Evolutionary conservation across 1,284 basidiomycete genomes (phyloP).

Genomic region (Pholiota adiposa): DNA sequence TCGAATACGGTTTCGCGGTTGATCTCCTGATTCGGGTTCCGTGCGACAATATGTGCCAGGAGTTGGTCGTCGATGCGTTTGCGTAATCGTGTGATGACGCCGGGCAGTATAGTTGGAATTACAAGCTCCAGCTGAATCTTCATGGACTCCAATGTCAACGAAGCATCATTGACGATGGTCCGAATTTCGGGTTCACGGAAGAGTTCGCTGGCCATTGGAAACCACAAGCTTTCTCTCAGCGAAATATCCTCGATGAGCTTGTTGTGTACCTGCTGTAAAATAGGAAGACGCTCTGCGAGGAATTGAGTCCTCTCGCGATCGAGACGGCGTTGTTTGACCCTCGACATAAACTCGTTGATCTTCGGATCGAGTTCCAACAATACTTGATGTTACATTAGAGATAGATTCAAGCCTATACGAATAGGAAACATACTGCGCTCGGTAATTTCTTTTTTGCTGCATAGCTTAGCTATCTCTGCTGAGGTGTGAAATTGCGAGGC

Average conservation of each 20-base stretch:
- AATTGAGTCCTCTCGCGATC: not conserved
- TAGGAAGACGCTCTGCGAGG: not conserved
- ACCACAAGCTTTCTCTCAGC: not conserved
- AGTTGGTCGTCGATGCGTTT: slow-evolving; percentile 4
- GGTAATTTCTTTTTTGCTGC: slow-evolving; percentile 4
- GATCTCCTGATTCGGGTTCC: not conserved
- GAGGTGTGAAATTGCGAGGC: not conserved
- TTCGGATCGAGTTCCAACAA: not conserved
- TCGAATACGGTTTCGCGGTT: not conserved
- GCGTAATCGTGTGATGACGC: not conserved
- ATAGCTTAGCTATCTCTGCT: slow-evolving; percentile 2
- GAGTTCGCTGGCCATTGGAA: not conserved
- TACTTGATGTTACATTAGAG: not conserved
- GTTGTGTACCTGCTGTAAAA: not conserved
- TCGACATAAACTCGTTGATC: not conserved
- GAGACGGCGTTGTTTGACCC: not conserved
- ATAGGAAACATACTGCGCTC: slow-evolving; percentile 8
- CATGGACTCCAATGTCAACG: not conserved
- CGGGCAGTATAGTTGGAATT: not conserved
- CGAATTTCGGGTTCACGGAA: not conserved
- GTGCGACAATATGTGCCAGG: not conserved
- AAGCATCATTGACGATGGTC: not conserved
- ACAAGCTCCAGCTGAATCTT: not conserved
- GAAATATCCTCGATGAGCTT: not conserved
- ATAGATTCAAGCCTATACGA: not conserved